Evolutionary conservation across 1,284 basidiomycete genomes (phyloP).

Genomic region (Cryptococcus sp.): DNA sequence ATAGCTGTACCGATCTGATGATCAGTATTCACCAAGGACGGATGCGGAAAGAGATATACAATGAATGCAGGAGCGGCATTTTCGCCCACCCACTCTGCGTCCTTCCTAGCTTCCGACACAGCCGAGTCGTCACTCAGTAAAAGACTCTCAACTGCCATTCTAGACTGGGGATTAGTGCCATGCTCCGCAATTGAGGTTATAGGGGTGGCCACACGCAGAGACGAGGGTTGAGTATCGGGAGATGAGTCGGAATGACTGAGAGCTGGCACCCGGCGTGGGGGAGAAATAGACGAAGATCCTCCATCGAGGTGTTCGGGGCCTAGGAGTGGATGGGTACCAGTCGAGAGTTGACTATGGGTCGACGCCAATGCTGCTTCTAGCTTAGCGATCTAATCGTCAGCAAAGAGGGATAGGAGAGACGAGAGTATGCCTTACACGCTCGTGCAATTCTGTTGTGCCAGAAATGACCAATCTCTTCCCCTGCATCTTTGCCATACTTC

Average conservation of each 20-base stretch:
- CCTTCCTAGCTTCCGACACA: constrained; percentile 29
- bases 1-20: constrained; percentile 19
- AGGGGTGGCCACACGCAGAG: neutral
- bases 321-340: constrained; percentile 29
- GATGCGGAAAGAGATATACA: constrained; percentile 7
- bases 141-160: constrained; percentile 34
- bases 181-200: neutral
- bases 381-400: constrained; percentile 25
- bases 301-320: constrained; percentile 39
- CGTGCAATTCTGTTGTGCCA: constrained; percentile 41
- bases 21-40: neutral
- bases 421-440: constrained; percentile 22
- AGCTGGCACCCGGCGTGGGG: neutral
- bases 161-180: constrained; percentile 11
- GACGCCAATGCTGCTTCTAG: constrained; percentile 40
- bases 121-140: constrained; percentile 29
- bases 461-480: constrained; percentile 44
- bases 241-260: neutral
- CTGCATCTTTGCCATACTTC: constrained; percentile 45
- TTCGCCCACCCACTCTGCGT: constrained; percentile 39
- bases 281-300: constrained; percentile 21
- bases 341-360: constrained; percentile 16
- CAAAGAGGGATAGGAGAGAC: neutral
- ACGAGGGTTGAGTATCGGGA: neutral
- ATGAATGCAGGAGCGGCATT: constrained; percentile 39